A percentile compares a stretch with the other conserved stretches of the same genome.
Evolutionary conservation across 176 grass and related monocot genomes (phyloP).

Genomic region (Pontederia paniculata): DNA sequence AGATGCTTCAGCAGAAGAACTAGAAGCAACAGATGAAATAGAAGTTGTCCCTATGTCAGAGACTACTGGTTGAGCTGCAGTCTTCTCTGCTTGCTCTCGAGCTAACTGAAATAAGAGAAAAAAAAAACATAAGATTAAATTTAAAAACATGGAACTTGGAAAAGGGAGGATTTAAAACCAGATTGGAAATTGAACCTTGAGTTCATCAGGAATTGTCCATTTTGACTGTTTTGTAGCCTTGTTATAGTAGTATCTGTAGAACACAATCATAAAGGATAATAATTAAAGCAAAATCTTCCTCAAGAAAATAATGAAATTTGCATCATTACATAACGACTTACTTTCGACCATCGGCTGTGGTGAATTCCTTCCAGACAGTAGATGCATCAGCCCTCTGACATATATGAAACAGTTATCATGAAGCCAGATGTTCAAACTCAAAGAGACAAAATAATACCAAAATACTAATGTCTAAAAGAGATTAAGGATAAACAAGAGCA

Average conservation of each 20-base stretch:
- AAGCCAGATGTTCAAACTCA: conserved; percentile 1
- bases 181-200: conserved; percentile 48
- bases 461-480: conserved; percentile 10
- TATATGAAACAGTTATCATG: background rate
- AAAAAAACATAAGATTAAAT: conserved; percentile 10
- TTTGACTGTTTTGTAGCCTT: conserved; percentile 79
- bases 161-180: conserved; percentile 5
- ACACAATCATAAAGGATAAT: background rate
- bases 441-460: conserved; percentile 3
- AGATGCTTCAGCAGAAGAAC: conserved; percentile 8
- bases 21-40: conserved; percentile 18
- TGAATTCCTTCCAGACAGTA: conserved; percentile 99
- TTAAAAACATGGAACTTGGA: background rate
- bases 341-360: conserved; percentile 66
- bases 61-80: conserved; percentile 29
- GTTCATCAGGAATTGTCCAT: conserved; percentile 92
- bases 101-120: conserved; percentile 39
- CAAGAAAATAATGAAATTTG: background rate
- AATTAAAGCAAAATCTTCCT: background rate
- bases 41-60: conserved; percentile 27
- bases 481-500: no score
- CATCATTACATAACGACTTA: conserved; percentile 30
- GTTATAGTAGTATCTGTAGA: conserved; percentile 63
- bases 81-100: conserved; percentile 69
- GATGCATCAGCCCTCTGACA: conserved; percentile 77